A percentile compares a stretch with the other conserved stretches of the same genome.
Conservation (phyloP, 352 stramenopile genomes). For the Phytopythium delawarense region DNA sequence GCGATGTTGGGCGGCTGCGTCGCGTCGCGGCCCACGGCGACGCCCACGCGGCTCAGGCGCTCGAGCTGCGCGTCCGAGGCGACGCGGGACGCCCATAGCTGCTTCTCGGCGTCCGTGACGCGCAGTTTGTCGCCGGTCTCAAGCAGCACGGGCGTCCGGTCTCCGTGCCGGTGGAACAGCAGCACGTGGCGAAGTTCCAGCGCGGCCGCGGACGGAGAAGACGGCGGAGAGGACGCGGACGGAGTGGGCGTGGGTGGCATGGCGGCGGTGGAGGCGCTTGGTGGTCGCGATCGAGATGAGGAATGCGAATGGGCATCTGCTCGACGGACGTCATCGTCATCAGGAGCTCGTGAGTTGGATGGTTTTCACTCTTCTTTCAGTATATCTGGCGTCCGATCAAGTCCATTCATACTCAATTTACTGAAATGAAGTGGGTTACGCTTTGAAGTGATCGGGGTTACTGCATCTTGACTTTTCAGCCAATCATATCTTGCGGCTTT, state of each 20-base stretch:
- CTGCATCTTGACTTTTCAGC: no score
- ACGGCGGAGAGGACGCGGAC: background rate
- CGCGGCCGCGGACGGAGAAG: background rate
- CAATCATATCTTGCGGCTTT: no score
- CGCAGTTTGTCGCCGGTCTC: constrained; percentile 45
- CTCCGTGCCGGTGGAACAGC: constrained; percentile 78
- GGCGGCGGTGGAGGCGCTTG: background rate
- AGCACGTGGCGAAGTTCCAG: constrained; percentile 67
- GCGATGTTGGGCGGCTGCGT: constrained; percentile 37
- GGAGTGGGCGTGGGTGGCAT: constrained; percentile 5
- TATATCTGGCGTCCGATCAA: no score
- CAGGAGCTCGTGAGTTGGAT: no score
- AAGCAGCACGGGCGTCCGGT: constrained; percentile 70
- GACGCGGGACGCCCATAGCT: constrained; percentile 58
- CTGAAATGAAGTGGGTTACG: no score
- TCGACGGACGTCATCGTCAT: background rate
- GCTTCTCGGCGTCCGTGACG: constrained; percentile 47
- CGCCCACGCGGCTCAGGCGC: constrained; percentile 38
- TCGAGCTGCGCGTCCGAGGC: constrained; percentile 48
- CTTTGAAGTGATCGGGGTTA: no score
- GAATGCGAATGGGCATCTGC: background rate
- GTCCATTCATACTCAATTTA: no score
- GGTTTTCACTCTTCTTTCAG: no score
- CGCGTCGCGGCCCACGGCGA: constrained; percentile 40
- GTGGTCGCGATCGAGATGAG: no score